These are phyloP conservation scores for Metarhizium sp. DNA, from an alignment of 2,329 filamentous ascomycete species.

Conservation along the genomic window DNA sequence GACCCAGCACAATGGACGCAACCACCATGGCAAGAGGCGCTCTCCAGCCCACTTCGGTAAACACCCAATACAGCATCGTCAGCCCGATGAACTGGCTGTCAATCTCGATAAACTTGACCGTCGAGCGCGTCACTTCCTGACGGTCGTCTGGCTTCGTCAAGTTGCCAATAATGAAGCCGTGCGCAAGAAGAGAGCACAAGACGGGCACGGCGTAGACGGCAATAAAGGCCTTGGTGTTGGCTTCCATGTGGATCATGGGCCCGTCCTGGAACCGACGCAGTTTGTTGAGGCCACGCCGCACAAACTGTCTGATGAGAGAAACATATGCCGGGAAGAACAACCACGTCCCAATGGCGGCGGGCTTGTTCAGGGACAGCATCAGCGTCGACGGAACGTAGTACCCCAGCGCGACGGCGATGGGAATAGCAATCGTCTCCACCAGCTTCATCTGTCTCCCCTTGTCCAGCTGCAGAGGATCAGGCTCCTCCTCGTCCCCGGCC, in stretches of 20 bases:
- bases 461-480: neutral
- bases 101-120: conserved; percentile 35
- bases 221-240: conserved; percentile 25
- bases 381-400: conserved; percentile 35
- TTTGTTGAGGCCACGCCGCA: conserved; percentile 18
- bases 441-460: conserved; percentile 20
- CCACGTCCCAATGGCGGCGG: conserved; percentile 33
- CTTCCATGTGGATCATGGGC: conserved; percentile 32
- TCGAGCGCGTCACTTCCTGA: conserved; percentile 38
- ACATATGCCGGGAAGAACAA: conserved; percentile 44
- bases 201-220: conserved; percentile 37
- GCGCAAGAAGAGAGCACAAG: conserved; percentile 31
- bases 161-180: conserved; percentile 32
- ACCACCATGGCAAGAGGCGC: conserved; percentile 23
- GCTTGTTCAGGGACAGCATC: conserved; percentile 33
- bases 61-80: conserved; percentile 43
- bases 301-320: conserved; percentile 28
- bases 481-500: neutral
- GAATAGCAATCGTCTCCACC: conserved; percentile 49
- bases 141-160: conserved; percentile 33
- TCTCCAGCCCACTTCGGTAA: conserved; percentile 39
- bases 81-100: conserved; percentile 34
- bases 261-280: conserved; percentile 17
- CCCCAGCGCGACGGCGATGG: conserved; percentile 36
- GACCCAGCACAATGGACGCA: conserved; percentile 23